phyloP scores from a whole-genome alignment of 768 basidiomycete species.

The Leccinellum albellum region DNA sequence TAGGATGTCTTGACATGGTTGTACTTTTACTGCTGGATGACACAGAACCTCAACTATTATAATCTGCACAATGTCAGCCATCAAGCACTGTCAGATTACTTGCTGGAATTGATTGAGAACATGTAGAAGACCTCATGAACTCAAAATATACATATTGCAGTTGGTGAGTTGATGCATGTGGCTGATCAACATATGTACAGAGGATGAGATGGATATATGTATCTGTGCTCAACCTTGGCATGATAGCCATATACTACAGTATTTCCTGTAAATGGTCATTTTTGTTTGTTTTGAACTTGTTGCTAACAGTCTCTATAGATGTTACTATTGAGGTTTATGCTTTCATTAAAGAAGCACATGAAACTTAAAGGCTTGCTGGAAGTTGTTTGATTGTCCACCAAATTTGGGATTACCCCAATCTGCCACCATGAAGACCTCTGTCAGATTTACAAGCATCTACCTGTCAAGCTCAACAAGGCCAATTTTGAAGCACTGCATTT shows the following conservation, averaged over 20 bases:
- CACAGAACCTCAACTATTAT: conserved; percentile 95
- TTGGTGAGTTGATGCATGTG: too few relatives aligned
- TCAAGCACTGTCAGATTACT: conserved; percentile 90
- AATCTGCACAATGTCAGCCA: conserved; percentile 94
- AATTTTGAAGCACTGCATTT: conserved; percentile 96
- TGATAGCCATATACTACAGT: too few relatives aligned
- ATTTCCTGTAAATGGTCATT: too few relatives aligned
- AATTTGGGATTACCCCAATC: conserved; percentile 93
- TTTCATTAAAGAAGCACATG: too few relatives aligned
- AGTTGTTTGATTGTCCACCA: too few relatives aligned
- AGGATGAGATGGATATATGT: too few relatives aligned
- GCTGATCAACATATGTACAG: too few relatives aligned
- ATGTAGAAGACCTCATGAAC: conserved; percentile 85
- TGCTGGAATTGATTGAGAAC: conserved; percentile 93
- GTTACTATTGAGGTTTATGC: too few relatives aligned
- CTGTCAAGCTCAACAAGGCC: conserved; percentile 80
- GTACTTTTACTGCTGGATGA: conserved; percentile 96
- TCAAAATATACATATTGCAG: conserved; percentile 94
- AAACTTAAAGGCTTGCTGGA: too few relatives aligned
- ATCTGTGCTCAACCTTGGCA: too few relatives aligned
- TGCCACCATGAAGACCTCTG: conserved; percentile 92
- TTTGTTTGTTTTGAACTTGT: too few relatives aligned
- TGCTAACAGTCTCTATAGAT: too few relatives aligned
- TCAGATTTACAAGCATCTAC: conserved; percentile 92
- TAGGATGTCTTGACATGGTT: conserved; percentile 98